Evolutionary conservation across 768 basidiomycete genomes (phyloP).

Genomic region (Leccinum olivaceopallidum): DNA sequence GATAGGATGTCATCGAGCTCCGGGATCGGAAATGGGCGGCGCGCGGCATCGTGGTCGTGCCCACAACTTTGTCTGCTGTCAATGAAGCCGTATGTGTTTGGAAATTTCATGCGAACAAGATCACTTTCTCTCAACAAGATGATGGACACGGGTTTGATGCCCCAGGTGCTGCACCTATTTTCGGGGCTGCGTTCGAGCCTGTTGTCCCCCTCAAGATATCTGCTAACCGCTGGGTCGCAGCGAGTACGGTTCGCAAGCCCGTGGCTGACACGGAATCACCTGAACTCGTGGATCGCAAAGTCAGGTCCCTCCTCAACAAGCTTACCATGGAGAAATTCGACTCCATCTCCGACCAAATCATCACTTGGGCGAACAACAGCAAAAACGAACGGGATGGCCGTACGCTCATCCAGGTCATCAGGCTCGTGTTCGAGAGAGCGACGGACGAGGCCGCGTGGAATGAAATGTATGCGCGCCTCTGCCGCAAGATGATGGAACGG

Average conservation of each 20-base stretch:
- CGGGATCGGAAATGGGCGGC: constrained; percentile 81
- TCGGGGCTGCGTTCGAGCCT: constrained; percentile 49
- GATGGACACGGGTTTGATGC: constrained; percentile 58
- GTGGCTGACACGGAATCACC: constrained; percentile 2
- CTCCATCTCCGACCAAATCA: no score
- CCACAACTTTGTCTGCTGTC: constrained; percentile 85
- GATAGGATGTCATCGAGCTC: constrained; percentile 87
- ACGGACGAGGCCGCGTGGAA: no score
- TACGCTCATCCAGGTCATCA: no score
- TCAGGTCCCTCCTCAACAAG: no score
- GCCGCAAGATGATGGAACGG: no score
- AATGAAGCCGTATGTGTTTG: constrained; percentile 71
- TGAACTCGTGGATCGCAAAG: no score
- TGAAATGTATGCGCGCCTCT: no score
- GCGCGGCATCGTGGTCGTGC: constrained; percentile 72
- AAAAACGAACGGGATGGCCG: no score
- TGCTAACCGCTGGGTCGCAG: constrained; percentile 28
- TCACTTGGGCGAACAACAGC: no score
- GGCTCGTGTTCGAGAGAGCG: no score
- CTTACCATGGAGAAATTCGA: no score
- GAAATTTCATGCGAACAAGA: constrained; percentile 36
- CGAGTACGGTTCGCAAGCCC: no score
- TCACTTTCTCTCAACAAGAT: constrained; percentile 36
- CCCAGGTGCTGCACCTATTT: constrained; percentile 15
- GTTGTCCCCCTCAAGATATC: constrained; percentile 81